These are phyloP conservation scores for Nadsonia fulvescens DNA, from an alignment of 805 yeast species.

Conservation along the genomic window DNA sequence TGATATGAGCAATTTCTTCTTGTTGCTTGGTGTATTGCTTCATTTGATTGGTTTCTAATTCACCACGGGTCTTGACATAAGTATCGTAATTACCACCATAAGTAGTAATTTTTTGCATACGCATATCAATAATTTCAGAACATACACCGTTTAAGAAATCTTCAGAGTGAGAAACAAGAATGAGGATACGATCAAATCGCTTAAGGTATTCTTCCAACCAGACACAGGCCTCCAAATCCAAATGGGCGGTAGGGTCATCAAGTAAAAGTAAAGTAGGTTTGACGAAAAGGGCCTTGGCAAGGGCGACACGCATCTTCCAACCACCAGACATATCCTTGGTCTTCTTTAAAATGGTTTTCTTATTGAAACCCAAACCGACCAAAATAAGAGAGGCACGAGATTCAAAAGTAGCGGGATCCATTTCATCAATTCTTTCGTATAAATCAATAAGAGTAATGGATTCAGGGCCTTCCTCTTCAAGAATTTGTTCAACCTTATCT, in stretches of 20 bases:
- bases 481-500: constrained; percentile 73
- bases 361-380: constrained; percentile 92
- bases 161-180: constrained; percentile 92
- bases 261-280: constrained; percentile 87
- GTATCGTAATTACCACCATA: constrained; percentile 99
- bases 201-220: constrained; percentile 98
- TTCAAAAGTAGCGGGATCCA: constrained; percentile 95
- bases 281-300: constrained; percentile 93
- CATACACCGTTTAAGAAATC: constrained; percentile 99
- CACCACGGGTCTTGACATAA: constrained; percentile 83
- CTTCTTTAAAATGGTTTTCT: constrained; percentile 71
- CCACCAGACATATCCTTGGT: constrained; percentile 99
- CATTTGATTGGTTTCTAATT: constrained; percentile 93
- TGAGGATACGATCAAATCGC: constrained; percentile 83
- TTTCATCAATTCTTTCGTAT: constrained; percentile 85
- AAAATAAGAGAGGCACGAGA: constrained; percentile 88
- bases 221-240: constrained; percentile 98
- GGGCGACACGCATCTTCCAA: constrained; percentile 99
- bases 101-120: constrained; percentile 50
- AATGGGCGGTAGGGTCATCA: constrained; percentile 98
- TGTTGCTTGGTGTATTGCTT: constrained; percentile 94
- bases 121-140: constrained; percentile 95
- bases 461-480: constrained; percentile 90
- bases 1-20: constrained; percentile 95
- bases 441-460: constrained; percentile 66